Base-by-base conservation (phyloP, 179 eudicot species). In the Monotropa hypopitys region DNA sequence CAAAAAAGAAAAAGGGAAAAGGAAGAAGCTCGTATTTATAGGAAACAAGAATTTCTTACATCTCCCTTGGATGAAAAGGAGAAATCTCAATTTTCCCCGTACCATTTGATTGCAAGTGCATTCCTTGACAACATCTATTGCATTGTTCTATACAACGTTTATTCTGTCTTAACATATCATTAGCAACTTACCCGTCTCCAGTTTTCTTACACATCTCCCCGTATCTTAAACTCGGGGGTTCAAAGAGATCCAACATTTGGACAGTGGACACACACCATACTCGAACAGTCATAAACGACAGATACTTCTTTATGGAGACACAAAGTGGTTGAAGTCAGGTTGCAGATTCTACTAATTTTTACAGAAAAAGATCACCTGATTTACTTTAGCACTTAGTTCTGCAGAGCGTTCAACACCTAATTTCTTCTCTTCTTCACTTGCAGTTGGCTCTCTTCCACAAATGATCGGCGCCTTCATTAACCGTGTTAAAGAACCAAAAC, bases 321-420 rank as follows among this genome's bases (percentile, higher is more conserved):
- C 59, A 10, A 59, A 59, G 42, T 20, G 59, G 40, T 38, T 11
- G 33, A 21, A 65, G 38, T 21, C 66, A 74, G 30, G 49, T 50
- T 72, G 45, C 66, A 30, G 75, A 40, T 38, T 68, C 50, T 38
- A 74, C 65, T 6, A 33, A 40, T 16, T 18, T 61, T 38, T 76
- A 59, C 50, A 73, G 73, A 50, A 70, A 68, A 77, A 20, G 50
- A 72, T 63, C 80, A 89, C 99, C 99, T 93, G 98, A 87, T 96
- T 96, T 75, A 96, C 99, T 87, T 83, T 91, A 80, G 88, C 87
- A 85, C 98, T 96, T 82, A 96, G 75, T 87, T 91, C 99, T 74
- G 86, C 88, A 77, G 99, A 93, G 42, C 98, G 88, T 83, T 85
- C 88, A 79, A 76, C 73, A 66, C 96, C 90, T n/a, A 93, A 87